Conservation (phyloP, 2,329 filamentous ascomycete species). For the Aspergillus alliaceus region DNA sequence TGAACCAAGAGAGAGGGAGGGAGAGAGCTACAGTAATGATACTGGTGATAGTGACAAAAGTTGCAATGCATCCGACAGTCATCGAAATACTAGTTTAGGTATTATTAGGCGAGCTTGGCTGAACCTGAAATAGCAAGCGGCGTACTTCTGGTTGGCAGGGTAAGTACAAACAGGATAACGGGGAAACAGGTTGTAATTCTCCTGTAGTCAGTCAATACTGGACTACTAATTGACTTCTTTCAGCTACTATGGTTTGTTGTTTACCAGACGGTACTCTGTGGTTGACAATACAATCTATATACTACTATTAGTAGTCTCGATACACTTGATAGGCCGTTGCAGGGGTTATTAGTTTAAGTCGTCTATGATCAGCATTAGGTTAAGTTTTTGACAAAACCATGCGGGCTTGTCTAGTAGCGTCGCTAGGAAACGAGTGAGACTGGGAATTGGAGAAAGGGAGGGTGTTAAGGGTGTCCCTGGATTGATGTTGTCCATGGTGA, state of each 20-base stretch:
- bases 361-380: conserved; percentile 4
- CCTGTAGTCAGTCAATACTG: too few relatives aligned
- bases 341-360: conserved; percentile 3
- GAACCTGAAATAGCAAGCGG: too few relatives aligned
- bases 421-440: not conserved
- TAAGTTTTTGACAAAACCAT: conserved; percentile 11
- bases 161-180: too few relatives aligned
- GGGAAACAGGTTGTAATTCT: too few relatives aligned
- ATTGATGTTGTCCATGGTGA: too few relatives aligned
- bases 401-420: conserved; percentile 5
- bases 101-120: too few relatives aligned
- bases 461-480: not conserved
- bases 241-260: not conserved
- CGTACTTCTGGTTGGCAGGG: too few relatives aligned
- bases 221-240: not conserved
- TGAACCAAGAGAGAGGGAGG: too few relatives aligned
- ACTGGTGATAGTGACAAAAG: too few relatives aligned
- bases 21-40: too few relatives aligned
- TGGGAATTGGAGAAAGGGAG: not conserved
- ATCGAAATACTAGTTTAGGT: too few relatives aligned
- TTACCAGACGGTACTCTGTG: not conserved
- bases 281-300: not conserved
- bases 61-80: too few relatives aligned
- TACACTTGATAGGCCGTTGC: conserved; percentile 1
- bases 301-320: not conserved